Conservation (phyloP, 495 filamentous ascomycete species). For the Neurospora sp. region DNA sequence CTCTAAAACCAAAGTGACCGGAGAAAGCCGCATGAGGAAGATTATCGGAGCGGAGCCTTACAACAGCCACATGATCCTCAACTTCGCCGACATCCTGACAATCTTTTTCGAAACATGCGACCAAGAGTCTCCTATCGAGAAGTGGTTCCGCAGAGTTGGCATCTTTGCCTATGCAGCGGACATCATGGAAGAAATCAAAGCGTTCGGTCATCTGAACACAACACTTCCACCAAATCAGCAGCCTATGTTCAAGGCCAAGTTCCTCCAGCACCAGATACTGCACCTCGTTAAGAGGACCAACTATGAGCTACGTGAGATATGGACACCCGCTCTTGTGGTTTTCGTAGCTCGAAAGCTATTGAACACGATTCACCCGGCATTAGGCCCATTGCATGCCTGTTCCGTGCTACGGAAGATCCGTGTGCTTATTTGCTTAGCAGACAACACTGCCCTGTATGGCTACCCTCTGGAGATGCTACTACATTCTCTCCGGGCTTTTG, state of each 20-base stretch:
- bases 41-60: slow-evolving; percentile 58
- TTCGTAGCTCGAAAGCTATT: slow-evolving; percentile 70
- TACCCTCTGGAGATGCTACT: slow-evolving; percentile 93
- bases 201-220: slow-evolving; percentile 48
- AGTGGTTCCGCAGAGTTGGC: slow-evolving; percentile 55
- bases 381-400: slow-evolving; percentile 79
- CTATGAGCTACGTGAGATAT: slow-evolving; percentile 55
- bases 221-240: slow-evolving; percentile 65
- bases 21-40: slow-evolving; percentile 59
- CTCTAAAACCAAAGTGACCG: slow-evolving; percentile 45
- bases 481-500: slow-evolving; percentile 65
- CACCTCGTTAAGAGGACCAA: slow-evolving; percentile 62
- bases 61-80: slow-evolving; percentile 44
- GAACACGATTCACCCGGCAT: slow-evolving; percentile 71
- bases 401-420: slow-evolving; percentile 78
- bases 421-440: slow-evolving; percentile 69
- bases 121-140: slow-evolving; percentile 54
- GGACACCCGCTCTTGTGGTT: slow-evolving; percentile 64
- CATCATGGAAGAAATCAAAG: slow-evolving; percentile 56
- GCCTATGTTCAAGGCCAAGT: slow-evolving; percentile 72
- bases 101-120: slow-evolving; percentile 72
- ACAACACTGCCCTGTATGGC: slow-evolving; percentile 53
- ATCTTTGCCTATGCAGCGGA: slow-evolving; percentile 47
- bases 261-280: slow-evolving; percentile 60
- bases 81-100: slow-evolving; percentile 69